Evolutionary conservation across 306 rosid species (phyloP), one percentile per base, ranked within the genome.

Genomic region (Argentina anserina): DNA sequence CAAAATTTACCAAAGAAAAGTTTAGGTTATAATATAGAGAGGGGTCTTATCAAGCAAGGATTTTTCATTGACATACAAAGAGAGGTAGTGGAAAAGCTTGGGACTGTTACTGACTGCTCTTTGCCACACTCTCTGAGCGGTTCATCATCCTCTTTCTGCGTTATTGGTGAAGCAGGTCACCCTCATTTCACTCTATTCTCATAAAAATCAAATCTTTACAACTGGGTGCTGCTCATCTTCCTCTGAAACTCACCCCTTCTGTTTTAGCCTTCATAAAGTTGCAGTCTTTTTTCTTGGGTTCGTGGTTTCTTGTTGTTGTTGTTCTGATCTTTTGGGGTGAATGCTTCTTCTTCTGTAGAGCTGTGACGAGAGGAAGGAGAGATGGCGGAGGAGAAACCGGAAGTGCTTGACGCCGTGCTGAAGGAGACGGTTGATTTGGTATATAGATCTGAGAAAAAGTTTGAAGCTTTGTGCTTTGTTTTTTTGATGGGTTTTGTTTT

Each of bases 371-470:
- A 25, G 31, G 18, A 67, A 69, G 1, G 25, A 25, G 63, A 77
- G 79, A 92, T 83, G 87, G 96, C 72, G 56, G 96, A 94, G 75
- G 96, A 94, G 75, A 89, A 94, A 71, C 78, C 98, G 70, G 85
- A 85, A 78, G 92, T 84, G 10, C 75, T 94, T 84, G 98, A 94
- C 36, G 98, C 97, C 74, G 94, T 94, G 66, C 46, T 94, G 85
- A 94, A 94, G 86, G 98, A 94, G 83, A 81, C 95, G 74, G 98
- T 94, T 55, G 98, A 94, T 90, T 88, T 94, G 97, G 98, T 94
- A 94, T 14, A 77, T 67, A 80, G 95, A 91, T 94, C 95, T 94
- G 87, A 71, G 61, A 59, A 31, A 31, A 29, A 55, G 59, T 80
- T 9, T 49, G 61, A 74, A 69, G 67, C 47, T 68, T 71, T 70